Evolutionary conservation across 163 green algal species (phyloP).

Genomic region (Chlorella variabilis): DNA sequence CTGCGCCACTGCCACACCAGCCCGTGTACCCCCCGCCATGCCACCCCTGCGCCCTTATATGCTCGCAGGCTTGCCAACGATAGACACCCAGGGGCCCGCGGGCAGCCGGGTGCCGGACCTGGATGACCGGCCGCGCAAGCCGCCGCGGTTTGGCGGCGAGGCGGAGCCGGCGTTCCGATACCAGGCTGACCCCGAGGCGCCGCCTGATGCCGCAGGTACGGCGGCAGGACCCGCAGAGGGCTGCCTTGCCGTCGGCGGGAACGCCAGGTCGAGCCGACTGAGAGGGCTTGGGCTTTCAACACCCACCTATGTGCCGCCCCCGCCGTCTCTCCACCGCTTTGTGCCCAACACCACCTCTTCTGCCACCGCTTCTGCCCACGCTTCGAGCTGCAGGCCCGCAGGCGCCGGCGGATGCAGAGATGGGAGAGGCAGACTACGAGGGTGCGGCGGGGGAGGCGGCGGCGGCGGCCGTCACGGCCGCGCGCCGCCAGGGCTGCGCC

Average conservation of each 20-base stretch:
- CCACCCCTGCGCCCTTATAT: not conserved
- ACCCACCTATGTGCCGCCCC: too few species aligned
- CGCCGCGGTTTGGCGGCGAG: slow-evolving; percentile 1
- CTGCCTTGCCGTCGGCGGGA: not conserved
- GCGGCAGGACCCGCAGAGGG: too few species aligned
- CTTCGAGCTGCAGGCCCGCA: not conserved
- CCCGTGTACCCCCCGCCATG: not conserved
- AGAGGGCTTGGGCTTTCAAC: too few species aligned
- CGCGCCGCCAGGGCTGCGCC: not conserved
- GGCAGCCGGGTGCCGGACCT: slow-evolving; percentile 33
- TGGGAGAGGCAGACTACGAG: slow-evolving; percentile 2
- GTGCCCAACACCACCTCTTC: too few species aligned
- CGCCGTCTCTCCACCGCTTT: too few species aligned
- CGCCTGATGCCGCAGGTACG: slow-evolving; percentile 30
- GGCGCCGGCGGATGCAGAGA: slow-evolving; percentile 13
- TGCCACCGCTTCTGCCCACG: not conserved
- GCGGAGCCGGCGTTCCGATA: not conserved
- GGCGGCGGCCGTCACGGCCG: not conserved
- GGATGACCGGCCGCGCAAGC: slow-evolving; percentile 3
- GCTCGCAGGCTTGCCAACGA: slow-evolving; percentile 3
- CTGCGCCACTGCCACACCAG: not conserved
- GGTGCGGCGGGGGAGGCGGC: not conserved
- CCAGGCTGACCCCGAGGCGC: slow-evolving; percentile 20
- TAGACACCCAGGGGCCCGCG: slow-evolving; percentile 31
- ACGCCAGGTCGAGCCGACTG: too few species aligned